Base-by-base conservation (phyloP, 441 rosid species). In the Brassica hybrid region DNA sequence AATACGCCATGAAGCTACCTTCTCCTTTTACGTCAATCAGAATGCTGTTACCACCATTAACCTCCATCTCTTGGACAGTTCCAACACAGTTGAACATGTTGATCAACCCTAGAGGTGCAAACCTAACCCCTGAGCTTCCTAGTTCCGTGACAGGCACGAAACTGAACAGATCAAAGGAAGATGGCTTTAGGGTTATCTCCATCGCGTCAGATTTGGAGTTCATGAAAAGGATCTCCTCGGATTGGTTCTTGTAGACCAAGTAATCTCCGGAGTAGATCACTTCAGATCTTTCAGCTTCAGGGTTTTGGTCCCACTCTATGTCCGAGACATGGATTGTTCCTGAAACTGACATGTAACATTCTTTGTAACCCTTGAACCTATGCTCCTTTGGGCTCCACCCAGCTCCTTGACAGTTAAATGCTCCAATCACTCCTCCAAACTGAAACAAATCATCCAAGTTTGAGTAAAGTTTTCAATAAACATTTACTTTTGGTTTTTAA, bases 391-490 rank as follows among this genome's bases (percentile, higher is more conserved):
- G 83, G 65, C 87, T 88, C 97, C 98, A 93, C 0, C 95, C 97
- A 23, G 90, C 91, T 77, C 98, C 94, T 90, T 90, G 93, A 74
- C 95, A 93, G 76, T 93, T 93, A 76, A 93, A 91, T 60, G 93
- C 91, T 75, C 97, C 97, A 67, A 93, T 83, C 36, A 91, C 97
- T 5, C 90, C 97, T 79, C 94, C 94, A 73, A 58, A 87, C 95
- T 93, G 80, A 41, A 74, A 41, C 8, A 56, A 43, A 60, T 3
- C 69, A 48, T 48, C 3, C 2, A 3, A 27, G 10, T 21, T 62
- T 71, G 7, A 50, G 30, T 52, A 48, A 61, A 67, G 13, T 67
- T 52, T 25, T 25, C 27, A 25, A 0, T 34, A 25, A 43, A 16
- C 32, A 30, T 10, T 65, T 11, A 30, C 18, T 27, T 57, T 30